A percentile compares a stretch with the other conserved stretches of the same genome.
phyloP scores from a whole-genome alignment of 192 early-diverging fungal species.

The Spizellomyces sp. region DNA sequence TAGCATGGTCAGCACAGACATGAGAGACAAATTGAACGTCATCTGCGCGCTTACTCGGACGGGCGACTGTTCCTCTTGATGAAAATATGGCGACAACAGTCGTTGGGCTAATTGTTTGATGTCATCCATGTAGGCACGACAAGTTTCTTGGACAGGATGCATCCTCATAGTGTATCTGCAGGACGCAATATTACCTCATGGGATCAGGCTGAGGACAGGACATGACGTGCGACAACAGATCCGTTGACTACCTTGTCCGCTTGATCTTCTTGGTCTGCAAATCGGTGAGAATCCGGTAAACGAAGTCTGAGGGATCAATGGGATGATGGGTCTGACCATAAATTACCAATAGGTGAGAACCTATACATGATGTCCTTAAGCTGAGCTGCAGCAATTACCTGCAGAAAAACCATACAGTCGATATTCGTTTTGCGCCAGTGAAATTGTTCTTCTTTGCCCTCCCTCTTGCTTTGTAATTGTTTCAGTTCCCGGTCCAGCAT shows the following conservation, averaged over 20 bases:
- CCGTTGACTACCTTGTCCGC: constrained; percentile 33
- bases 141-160: constrained; percentile 27
- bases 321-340: constrained; percentile 15
- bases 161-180: constrained; percentile 28
- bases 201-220: constrained; percentile 6
- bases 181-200: not conserved
- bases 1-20: not conserved
- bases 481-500: constrained; percentile 35
- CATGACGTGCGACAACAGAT: constrained; percentile 22
- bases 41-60: constrained; percentile 2
- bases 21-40: not conserved
- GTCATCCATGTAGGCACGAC: constrained; percentile 31
- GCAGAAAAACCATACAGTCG: constrained; percentile 45
- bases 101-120: constrained; percentile 35
- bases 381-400: constrained; percentile 14
- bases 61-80: constrained; percentile 6
- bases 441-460: constrained; percentile 29
- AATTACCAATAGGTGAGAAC: not conserved
- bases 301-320: constrained; percentile 39
- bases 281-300: constrained; percentile 33
- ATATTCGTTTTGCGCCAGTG: constrained; percentile 41
- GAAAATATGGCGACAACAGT: constrained; percentile 26
- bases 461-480: constrained; percentile 4
- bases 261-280: constrained; percentile 38
- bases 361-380: not conserved